phyloP scores from a whole-genome alignment of 2,329 filamentous ascomycete genomes.

The Pseudogymnoascus sp. region DNA sequence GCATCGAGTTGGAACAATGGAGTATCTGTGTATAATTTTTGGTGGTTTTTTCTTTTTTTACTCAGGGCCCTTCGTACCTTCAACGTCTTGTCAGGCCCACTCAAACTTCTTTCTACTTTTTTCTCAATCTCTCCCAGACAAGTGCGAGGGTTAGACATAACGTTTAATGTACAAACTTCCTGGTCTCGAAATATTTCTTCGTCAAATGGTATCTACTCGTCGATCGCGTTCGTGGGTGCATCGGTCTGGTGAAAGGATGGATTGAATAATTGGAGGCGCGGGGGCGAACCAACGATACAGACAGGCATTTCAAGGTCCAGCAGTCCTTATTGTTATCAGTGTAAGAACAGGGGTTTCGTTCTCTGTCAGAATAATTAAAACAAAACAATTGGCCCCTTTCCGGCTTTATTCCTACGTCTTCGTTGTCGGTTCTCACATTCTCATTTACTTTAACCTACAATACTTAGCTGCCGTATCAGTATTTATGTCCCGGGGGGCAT shows the following conservation, averaged over 20 bases:
- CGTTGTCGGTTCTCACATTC: background rate
- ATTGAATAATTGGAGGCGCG: background rate
- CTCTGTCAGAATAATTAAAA: background rate
- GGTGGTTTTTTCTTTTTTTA: background rate
- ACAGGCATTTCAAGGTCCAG: background rate
- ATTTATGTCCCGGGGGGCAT: background rate
- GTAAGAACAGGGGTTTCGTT: conserved; percentile 7
- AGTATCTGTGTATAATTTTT: background rate
- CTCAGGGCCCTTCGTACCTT: background rate
- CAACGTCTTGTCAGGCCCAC: background rate
- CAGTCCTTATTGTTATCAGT: background rate
- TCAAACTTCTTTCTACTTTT: background rate
- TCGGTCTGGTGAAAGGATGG: background rate
- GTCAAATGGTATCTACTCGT: background rate
- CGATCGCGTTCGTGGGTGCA: background rate
- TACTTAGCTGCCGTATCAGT: background rate
- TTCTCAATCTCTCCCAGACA: background rate
- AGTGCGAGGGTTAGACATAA: conserved; percentile 9
- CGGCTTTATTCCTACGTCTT: background rate
- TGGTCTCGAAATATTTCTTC: background rate
- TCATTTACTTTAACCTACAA: background rate
- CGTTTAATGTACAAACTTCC: background rate
- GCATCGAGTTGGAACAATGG: background rate
- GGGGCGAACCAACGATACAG: background rate
- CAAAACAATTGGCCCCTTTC: background rate